Conservation (phyloP, 768 basidiomycete species). For the Asterophora parasitica region DNA sequence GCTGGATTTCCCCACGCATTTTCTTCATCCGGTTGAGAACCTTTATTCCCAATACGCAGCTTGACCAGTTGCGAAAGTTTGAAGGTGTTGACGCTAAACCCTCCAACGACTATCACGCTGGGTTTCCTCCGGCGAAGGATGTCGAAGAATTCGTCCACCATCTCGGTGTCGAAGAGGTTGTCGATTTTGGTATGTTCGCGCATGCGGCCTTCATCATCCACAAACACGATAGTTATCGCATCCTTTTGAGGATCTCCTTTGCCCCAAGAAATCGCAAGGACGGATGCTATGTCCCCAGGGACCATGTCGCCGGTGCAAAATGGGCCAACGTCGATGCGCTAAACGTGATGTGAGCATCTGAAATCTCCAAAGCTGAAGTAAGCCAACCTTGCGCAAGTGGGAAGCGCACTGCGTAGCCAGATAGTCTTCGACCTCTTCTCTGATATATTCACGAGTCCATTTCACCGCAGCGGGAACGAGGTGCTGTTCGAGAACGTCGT, state of each 20-base stretch:
- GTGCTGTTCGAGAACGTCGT: slow-evolving; percentile 73
- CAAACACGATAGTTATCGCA: slow-evolving; percentile 75
- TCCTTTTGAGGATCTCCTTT: slow-evolving; percentile 93
- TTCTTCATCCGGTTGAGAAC: slow-evolving; percentile 21
- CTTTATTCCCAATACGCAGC: slow-evolving; percentile 35
- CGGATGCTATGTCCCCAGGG: slow-evolving; percentile 66
- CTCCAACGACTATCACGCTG: slow-evolving; percentile 85
- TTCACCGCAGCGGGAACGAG: slow-evolving; percentile 82
- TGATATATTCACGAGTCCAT: slow-evolving; percentile 84
- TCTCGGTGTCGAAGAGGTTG: slow-evolving; percentile 70
- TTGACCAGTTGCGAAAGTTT: slow-evolving; percentile 65
- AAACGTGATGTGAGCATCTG: slow-evolving; percentile 14
- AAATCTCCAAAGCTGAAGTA: slow-evolving; percentile 2
- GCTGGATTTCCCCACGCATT: slow-evolving; percentile 22
- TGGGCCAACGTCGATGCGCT: slow-evolving; percentile 85
- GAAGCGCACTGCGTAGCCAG: slow-evolving; percentile 65
- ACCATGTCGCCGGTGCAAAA: slow-evolving; percentile 59
- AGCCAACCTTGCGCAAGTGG: slow-evolving; percentile 60
- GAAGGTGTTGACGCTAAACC: slow-evolving; percentile 78
- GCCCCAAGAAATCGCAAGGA: slow-evolving; percentile 92
- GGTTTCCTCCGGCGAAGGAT: slow-evolving; percentile 80
- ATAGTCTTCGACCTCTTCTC: slow-evolving; percentile 86
- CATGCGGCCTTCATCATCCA: slow-evolving; percentile 85
- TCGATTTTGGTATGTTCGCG: slow-evolving; percentile 90
- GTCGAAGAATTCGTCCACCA: slow-evolving; percentile 71